Evolutionary conservation across 2,329 filamentous ascomycete species (phyloP).

Genomic region (Fusarium avenaceum): DNA sequence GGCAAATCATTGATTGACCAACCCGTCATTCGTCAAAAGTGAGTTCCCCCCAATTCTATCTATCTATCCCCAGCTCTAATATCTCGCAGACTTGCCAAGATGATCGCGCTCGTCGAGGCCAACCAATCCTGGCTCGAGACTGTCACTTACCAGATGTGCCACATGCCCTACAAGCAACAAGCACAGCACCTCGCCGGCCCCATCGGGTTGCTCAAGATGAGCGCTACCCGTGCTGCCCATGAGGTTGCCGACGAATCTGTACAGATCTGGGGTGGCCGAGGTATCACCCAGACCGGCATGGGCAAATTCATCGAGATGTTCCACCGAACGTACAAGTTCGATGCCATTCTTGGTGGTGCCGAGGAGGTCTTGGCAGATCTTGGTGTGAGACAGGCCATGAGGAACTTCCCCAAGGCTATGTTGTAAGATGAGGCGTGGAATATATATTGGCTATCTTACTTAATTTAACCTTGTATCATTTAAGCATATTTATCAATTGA

Average conservation of each 20-base stretch:
- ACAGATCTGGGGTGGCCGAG: constrained; percentile 88
- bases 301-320: constrained; percentile 87
- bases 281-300: constrained; percentile 85
- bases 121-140: constrained; percentile 88
- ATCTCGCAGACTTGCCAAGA: constrained; percentile 76
- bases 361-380: constrained; percentile 87
- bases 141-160: constrained; percentile 88
- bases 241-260: constrained; percentile 87
- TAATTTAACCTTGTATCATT: constrained; percentile 4
- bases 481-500: background rate
- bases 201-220: constrained; percentile 86
- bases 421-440: constrained; percentile 63
- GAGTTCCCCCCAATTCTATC: constrained; percentile 40
- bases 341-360: constrained; percentile 81
- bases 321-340: constrained; percentile 86
- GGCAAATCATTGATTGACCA: constrained; percentile 86
- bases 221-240: constrained; percentile 80
- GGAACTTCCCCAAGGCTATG: constrained; percentile 86
- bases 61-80: background rate
- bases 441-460: constrained; percentile 2
- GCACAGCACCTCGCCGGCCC: constrained; percentile 81
- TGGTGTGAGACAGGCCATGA: constrained; percentile 86
- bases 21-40: constrained; percentile 86
- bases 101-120: constrained; percentile 86
- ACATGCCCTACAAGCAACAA: constrained; percentile 85